These are phyloP conservation scores for Rhododendron ferrugineum DNA, from an alignment of 148 eudicot genomes.

Conservation along the genomic window DNA sequence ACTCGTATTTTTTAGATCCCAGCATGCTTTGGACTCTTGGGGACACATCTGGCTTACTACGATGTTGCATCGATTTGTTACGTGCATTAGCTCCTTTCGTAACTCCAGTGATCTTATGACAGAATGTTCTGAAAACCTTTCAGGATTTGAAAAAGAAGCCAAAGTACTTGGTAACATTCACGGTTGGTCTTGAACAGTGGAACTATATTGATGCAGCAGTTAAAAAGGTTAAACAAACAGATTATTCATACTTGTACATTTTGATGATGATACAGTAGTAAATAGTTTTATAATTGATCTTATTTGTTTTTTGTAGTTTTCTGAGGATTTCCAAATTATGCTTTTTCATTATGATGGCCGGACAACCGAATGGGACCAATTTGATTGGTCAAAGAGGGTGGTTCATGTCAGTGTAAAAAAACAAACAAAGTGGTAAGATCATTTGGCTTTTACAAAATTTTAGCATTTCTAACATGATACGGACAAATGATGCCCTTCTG, in stretches of 20 bases:
- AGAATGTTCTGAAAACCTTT: conserved; percentile 11
- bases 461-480: background rate
- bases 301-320: conserved; percentile 46
- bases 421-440: conserved; percentile 32
- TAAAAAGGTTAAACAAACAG: conserved; percentile 48
- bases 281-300: conserved; percentile 6
- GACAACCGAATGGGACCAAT: conserved; percentile 82
- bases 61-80: background rate
- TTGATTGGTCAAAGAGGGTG: conserved; percentile 87
- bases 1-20: background rate
- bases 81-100: background rate
- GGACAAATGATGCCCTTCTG: background rate
- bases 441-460: background rate
- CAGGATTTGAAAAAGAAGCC: conserved; percentile 82
- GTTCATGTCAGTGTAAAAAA: conserved; percentile 63
- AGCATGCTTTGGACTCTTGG: background rate
- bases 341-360: conserved; percentile 92
- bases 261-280: background rate
- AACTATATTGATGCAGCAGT: conserved; percentile 67
- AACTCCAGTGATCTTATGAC: conserved; percentile 3
- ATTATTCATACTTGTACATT: background rate
- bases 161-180: conserved; percentile 85
- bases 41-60: background rate
- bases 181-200: conserved; percentile 75
- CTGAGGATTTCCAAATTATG: conserved; percentile 80